A percentile compares a stretch with the other conserved stretches of the same genome.
Evolutionary conservation across 768 basidiomycete genomes (phyloP).

Genomic region (Chalciporus pseudorubinellus): DNA sequence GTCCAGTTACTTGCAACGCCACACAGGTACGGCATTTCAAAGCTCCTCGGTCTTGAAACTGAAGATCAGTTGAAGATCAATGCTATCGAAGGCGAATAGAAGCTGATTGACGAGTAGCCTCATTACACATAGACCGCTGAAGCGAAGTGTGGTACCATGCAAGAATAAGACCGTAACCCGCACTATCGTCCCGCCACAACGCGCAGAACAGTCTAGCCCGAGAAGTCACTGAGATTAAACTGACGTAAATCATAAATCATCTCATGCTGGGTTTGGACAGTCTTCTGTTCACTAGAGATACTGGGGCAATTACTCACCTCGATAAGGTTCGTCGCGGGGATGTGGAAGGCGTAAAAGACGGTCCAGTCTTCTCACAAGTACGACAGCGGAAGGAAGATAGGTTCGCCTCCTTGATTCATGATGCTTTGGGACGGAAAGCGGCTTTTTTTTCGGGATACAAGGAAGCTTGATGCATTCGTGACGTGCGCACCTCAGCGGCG

Average conservation of each 20-base stretch:
- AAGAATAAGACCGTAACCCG: not conserved
- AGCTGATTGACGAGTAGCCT: slow-evolving; percentile 21
- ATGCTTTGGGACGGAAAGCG: not conserved
- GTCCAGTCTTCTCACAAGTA: not conserved
- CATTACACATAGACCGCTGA: slow-evolving; percentile 1
- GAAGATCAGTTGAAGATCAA: slow-evolving; percentile 32
- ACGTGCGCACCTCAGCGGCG: too few species aligned
- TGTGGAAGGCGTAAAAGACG: too few species aligned
- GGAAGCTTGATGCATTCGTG: too few species aligned
- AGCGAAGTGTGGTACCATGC: slow-evolving; percentile 2
- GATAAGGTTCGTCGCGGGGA: not conserved
- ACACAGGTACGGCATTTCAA: slow-evolving; percentile 16
- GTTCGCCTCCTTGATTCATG: not conserved
- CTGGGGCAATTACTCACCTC: not conserved
- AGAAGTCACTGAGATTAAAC: not conserved
- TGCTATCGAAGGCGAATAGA: slow-evolving; percentile 24
- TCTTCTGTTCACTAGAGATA: slow-evolving; percentile 6
- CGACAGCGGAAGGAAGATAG: not conserved
- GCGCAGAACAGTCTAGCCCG: not conserved
- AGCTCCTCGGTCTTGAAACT: not conserved
- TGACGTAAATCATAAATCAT: slow-evolving; percentile 20
- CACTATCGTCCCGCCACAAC: not conserved
- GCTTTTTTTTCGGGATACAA: not conserved
- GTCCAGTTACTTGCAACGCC: slow-evolving; percentile 2
- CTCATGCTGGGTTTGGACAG: not conserved